Evolutionary conservation across 345 rosid species (phyloP).

Genomic region (Eucalyptus paniculata): DNA sequence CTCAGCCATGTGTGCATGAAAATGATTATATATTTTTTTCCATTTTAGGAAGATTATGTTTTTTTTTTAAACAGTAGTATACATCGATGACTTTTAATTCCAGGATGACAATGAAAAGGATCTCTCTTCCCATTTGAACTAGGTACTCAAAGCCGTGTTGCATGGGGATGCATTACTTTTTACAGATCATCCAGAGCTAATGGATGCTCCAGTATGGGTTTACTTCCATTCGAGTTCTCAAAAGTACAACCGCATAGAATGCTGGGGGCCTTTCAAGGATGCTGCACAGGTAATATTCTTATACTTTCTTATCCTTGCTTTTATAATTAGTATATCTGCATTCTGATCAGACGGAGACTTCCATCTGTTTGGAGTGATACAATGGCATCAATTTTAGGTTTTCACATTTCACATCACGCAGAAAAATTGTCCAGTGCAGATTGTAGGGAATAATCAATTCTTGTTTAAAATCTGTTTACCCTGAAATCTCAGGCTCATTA

Average conservation of each 20-base stretch:
- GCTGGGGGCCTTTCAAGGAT: constrained; percentile 81
- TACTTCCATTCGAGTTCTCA: constrained; percentile 75
- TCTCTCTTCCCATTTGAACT: background rate
- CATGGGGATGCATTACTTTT: constrained; percentile 75
- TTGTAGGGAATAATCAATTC: background rate
- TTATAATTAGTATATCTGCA: background rate
- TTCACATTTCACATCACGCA: background rate
- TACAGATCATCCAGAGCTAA: constrained; percentile 54
- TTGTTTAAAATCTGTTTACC: background rate
- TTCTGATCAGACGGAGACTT: background rate
- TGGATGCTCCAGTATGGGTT: constrained; percentile 62
- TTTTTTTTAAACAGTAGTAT: background rate
- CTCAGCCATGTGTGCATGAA: background rate
- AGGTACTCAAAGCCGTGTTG: constrained; percentile 74
- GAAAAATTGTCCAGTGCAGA: background rate
- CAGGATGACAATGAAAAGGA: background rate
- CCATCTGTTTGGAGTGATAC: background rate
- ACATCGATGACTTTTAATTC: background rate
- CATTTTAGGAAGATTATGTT: background rate
- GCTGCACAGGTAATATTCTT: constrained; percentile 43
- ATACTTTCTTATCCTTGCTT: background rate
- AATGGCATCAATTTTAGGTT: background rate
- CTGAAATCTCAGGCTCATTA: background rate
- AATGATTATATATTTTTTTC: background rate
- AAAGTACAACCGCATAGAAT: constrained; percentile 60